These are phyloP conservation scores for Amylostereum areolatum DNA, from an alignment of 1,284 basidiomycete species.

Conservation along the genomic window DNA sequence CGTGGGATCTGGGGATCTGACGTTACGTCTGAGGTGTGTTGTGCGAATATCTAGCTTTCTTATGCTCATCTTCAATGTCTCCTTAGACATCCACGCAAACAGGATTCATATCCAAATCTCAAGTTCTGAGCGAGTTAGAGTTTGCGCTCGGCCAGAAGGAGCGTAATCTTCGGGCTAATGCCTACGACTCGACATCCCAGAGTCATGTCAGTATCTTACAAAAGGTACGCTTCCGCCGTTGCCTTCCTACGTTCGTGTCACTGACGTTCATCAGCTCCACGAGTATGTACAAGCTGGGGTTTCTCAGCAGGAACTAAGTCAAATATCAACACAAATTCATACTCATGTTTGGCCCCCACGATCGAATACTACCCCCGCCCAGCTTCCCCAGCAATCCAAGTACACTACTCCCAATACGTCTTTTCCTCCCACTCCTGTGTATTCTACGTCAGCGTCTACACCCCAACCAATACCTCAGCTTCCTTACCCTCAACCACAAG, in stretches of 20 bases:
- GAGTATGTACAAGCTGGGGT: slow-evolving; percentile 74
- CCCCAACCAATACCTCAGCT: slow-evolving; percentile 12
- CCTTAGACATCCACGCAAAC: not conserved
- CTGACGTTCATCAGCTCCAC: slow-evolving; percentile 48
- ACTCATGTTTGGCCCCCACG: not conserved
- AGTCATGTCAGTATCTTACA: slow-evolving; percentile 67
- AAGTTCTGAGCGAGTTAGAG: slow-evolving; percentile 76
- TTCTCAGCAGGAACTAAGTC: slow-evolving; percentile 36
- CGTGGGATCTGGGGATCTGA: slow-evolving; percentile 69
- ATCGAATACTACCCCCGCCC: not conserved
- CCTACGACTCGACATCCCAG: slow-evolving; percentile 56
- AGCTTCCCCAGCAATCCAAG: slow-evolving; percentile 3
- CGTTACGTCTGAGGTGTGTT: slow-evolving; percentile 19
- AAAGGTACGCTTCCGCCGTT: slow-evolving; percentile 46
- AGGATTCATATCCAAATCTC: slow-evolving; percentile 55
- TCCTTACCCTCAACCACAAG: slow-evolving; percentile 7
- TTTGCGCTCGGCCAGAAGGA: slow-evolving; percentile 74
- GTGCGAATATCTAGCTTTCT: too few species aligned
- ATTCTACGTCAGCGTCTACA: too few species aligned
- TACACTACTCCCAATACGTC: not conserved
- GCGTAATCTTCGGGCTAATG: slow-evolving; percentile 56
- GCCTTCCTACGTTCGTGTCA: slow-evolving; percentile 2
- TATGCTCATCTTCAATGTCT: not conserved
- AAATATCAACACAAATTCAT: too few species aligned
- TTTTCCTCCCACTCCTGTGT: slow-evolving; percentile 1